Percentiles rank a stretch among this genome's conserved stretches.
Conservation (phyloP, 345 rosid species). For the Erysimum cheiranthoides region DNA sequence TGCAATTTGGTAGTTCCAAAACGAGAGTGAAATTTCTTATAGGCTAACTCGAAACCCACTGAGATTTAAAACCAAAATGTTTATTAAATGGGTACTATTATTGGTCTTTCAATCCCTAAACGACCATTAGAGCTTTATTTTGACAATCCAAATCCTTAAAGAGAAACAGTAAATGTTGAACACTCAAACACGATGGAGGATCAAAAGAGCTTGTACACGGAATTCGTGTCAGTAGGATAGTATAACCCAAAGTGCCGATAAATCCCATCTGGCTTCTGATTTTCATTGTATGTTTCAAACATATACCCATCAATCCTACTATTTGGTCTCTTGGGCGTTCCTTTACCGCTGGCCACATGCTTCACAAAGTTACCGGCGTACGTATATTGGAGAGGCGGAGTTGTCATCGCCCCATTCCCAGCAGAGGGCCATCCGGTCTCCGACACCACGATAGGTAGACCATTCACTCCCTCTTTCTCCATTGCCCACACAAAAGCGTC, state of each 20-base stretch:
- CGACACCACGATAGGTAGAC: background rate
- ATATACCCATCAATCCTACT: constrained; percentile 1
- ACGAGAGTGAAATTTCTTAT: background rate
- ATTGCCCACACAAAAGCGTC: constrained; percentile 1
- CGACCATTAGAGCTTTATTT: background rate
- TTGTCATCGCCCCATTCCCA: background rate
- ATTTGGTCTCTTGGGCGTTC: constrained; percentile 5
- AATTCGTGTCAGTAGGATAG: background rate
- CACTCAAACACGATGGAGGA: background rate
- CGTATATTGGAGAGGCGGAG: background rate
- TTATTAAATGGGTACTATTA: background rate
- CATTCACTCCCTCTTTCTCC: background rate
- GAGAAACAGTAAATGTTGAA: no score
- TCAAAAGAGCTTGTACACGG: background rate
- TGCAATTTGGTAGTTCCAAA: background rate
- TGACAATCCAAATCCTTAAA: background rate
- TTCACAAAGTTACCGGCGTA: background rate
- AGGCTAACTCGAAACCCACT: background rate
- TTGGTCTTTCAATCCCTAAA: background rate
- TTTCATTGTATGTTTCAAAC: background rate
- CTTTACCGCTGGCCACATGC: constrained; percentile 11
- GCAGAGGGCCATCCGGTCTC: background rate
- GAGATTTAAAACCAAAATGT: background rate
- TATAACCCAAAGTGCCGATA: constrained; percentile 11
- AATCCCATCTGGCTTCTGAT: constrained; percentile 3